Base-by-base conservation (phyloP, 2,329 filamentous ascomycete genomes). In the Cercospora sp. region DNA sequence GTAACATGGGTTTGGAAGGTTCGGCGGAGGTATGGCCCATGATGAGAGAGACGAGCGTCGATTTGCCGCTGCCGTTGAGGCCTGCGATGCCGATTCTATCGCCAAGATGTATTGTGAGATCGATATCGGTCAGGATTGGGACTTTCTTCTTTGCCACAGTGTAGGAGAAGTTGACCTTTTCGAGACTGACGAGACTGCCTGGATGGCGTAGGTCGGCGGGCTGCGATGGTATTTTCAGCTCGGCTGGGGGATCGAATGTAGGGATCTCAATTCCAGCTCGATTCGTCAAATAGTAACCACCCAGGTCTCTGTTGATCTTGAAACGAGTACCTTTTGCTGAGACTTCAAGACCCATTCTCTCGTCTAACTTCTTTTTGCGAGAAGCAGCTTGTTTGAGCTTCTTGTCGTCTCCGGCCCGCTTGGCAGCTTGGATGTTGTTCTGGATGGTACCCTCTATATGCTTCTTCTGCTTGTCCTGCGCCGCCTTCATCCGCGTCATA, bases 311-410 rank as follows among this genome's bases (percentile, higher is more conserved):
- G 75, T 92, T 95, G 36, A 95, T 83, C 79, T 94, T 94, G 83
- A 96, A 96, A 2, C 91, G 83, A 5, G 87, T 87, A 1, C 93
- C 93, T 62, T 85, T 89, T 6, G 88, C 87, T 70, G 83, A 90
- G 48, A 92, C 89, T 75, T 94, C 86, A 73, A 96, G 79, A 0
- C 92, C 93, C 87, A 89, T 91, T 5, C 92, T 84, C 65, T 95
- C 90, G 66, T 96, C 92, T 1, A 96, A 84, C 77, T 93, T 94
- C 82, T 93, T 94, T 80, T 94, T 91, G 0, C 92, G 85, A 4
- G 90, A 92, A 70, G 93, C 94, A 3, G 92, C 92, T 81, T 94
- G 91, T n/a, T 91, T 88, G 2, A 96, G 83, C 77, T 93, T 94
- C 76, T 94, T 94, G 73, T 93, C 90, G 75, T 96, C 92, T 31